Percentiles rank a stretch among this genome's conserved stretches.
These are phyloP conservation scores for Sarcomyxa edulis DNA, from an alignment of 768 basidiomycete genomes.

Conservation along the genomic window DNA sequence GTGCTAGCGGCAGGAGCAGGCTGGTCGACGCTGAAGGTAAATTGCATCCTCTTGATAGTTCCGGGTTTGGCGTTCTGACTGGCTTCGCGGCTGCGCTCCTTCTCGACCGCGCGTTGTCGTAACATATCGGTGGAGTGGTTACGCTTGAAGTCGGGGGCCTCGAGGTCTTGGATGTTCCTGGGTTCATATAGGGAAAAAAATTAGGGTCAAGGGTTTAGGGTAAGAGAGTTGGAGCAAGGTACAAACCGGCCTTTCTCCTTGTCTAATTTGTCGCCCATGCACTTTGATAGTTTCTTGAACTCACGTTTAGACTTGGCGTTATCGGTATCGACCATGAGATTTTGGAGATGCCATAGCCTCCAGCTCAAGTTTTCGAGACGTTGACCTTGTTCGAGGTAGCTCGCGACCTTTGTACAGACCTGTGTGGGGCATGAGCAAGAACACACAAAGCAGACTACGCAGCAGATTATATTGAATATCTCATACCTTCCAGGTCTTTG, in stretches of 20 bases:
- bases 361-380: conserved; percentile 89
- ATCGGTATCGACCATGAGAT: conserved; percentile 87
- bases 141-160: conserved; percentile 77
- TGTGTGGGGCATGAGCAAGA: conserved; percentile 19
- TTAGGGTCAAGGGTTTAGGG: conserved; percentile 28
- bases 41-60: conserved; percentile 84
- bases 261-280: conserved; percentile 89
- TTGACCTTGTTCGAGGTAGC: conserved; percentile 87
- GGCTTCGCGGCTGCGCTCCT: conserved; percentile 74
- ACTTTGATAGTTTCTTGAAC: conserved; percentile 84
- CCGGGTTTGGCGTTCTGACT: conserved; percentile 59
- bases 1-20: conserved; percentile 43
- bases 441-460: too few species aligned
- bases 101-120: conserved; percentile 74
- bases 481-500: conserved; percentile 86
- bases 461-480: too few species aligned
- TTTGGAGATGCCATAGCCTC: conserved; percentile 91
- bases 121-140: conserved; percentile 79
- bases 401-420: conserved; percentile 89
- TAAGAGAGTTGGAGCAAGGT: conserved; percentile 1
- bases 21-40: conserved; percentile 82
- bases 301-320: conserved; percentile 85
- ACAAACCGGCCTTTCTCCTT: conserved; percentile 88
- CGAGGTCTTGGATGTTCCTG: conserved; percentile 82
- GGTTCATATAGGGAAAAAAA: conserved; percentile 7